Percentiles rank a stretch among this genome's conserved stretches.
Evolutionary conservation across 768 basidiomycete genomes (phyloP).

Genomic region (Hypholoma sublateritium): DNA sequence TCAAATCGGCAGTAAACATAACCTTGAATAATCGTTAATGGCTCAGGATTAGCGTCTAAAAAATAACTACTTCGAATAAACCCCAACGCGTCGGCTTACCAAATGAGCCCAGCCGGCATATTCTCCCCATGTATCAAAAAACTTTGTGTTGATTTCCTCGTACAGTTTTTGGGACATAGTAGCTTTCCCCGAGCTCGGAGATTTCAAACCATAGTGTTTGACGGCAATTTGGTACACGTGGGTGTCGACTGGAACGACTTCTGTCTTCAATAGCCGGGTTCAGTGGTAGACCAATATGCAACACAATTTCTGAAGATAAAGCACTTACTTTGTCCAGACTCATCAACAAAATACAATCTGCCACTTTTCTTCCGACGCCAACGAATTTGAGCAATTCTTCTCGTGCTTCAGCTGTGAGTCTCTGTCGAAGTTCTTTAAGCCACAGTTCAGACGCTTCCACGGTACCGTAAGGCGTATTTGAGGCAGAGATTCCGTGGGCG

Average conservation of each 20-base stretch:
- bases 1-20: slow-evolving; percentile 74
- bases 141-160: slow-evolving; percentile 61
- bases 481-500: slow-evolving; percentile 34
- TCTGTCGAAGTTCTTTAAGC: slow-evolving; percentile 52
- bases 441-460: slow-evolving; percentile 59
- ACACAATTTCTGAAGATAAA: not conserved
- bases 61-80: not conserved
- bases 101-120: slow-evolving; percentile 93
- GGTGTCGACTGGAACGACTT: slow-evolving; percentile 93
- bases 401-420: slow-evolving; percentile 59
- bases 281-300: slow-evolving; percentile 1
- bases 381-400: slow-evolving; percentile 76
- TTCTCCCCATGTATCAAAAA: slow-evolving; percentile 72
- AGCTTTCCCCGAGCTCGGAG: slow-evolving; percentile 41
- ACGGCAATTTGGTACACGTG: slow-evolving; percentile 90
- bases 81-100: slow-evolving; percentile 36
- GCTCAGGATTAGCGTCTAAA: not conserved
- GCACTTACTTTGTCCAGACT: slow-evolving; percentile 77
- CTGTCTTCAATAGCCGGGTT: slow-evolving; percentile 44
- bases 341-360: slow-evolving; percentile 93
- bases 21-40: slow-evolving; percentile 41
- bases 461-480: slow-evolving; percentile 15
- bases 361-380: slow-evolving; percentile 96
- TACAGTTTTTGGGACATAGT: slow-evolving; percentile 79
- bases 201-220: slow-evolving; percentile 72